Evolutionary conservation across 2,329 filamentous ascomycete genomes (phyloP), one percentile per base, ranked within the genome.

Genomic region (Chrysoporthe austroafricana): DNA sequence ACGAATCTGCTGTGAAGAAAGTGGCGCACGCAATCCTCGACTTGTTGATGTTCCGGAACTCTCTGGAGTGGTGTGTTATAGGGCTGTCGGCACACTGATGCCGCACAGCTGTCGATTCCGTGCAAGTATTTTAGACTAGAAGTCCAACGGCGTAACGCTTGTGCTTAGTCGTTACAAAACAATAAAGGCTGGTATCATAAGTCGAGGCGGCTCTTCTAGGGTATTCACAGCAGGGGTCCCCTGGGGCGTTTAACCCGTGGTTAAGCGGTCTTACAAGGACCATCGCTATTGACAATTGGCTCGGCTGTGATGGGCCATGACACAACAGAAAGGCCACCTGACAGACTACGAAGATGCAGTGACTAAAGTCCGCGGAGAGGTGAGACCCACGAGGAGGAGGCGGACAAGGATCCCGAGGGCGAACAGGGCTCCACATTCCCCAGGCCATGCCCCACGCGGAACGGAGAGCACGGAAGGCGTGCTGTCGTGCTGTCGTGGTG

Each of bases 291-390:
- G 59, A 7, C 39, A 43, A 61, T 61, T 61, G 59, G 59, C 43
- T 48, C 26, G 59, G 21, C 43, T 48, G 11, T 18, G 7, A 18
- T 16, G 3, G 26, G 48, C 21, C 18, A 61, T 61, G 59, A 61
- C 59, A 61, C 26, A 14, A 2, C 26, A 61, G 26, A 46, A 11
- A 39, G 43, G 44, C 39, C 59, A 48, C 42, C 59, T 61, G 59
- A 61, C 59, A 11, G 59, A 61, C 21, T 61, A 46, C 48, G 42
- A 34, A 48, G 43, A 61, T 61, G 59, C 59, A 39, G 54, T 57
- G 54, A 61, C 43, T 46, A 61, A 61, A 61, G n/a, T 39, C 16
- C 34, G 34, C 34, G 39, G 4, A 13, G 7, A 2, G 54, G 32
- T 39, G 54, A 57, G 18, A 39, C 34, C 26, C 26, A 26, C 26